Evolutionary conservation across 1,284 basidiomycete genomes (phyloP).

Genomic region (Apiotrichum montevideense): DNA sequence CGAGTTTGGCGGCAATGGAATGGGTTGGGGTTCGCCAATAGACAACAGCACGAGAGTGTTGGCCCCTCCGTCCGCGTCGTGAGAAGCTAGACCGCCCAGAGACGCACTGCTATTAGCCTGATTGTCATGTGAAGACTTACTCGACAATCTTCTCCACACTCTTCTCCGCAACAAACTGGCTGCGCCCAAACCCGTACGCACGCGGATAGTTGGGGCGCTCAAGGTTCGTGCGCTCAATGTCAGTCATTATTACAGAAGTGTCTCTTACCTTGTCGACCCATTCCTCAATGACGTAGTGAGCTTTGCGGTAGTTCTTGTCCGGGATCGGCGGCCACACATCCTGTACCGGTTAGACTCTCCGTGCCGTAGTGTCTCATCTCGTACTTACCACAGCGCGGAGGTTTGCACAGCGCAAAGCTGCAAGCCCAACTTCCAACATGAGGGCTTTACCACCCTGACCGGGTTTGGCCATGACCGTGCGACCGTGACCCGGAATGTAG

Average conservation of each 20-base stretch:
- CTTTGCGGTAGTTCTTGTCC: conserved; percentile 71
- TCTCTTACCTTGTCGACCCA: conserved; percentile 65
- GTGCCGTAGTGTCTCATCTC: background rate
- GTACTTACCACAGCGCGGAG: conserved; percentile 55
- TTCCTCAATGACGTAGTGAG: conserved; percentile 71
- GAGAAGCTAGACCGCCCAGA: conserved; percentile 63
- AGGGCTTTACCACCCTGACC: conserved; percentile 47
- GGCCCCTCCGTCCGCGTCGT: conserved; percentile 64
- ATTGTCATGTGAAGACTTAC: conserved; percentile 20
- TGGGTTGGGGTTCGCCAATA: conserved; percentile 52
- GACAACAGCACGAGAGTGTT: conserved; percentile 72
- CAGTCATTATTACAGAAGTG: background rate
- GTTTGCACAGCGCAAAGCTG: conserved; percentile 66
- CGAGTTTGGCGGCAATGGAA: conserved; percentile 26
- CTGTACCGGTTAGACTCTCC: conserved; percentile 45
- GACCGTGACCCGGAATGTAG: conserved; percentile 42
- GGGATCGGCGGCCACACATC: conserved; percentile 73
- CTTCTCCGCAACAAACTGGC: conserved; percentile 61
- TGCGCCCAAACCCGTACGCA: conserved; percentile 60
- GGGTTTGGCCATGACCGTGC: conserved; percentile 27
- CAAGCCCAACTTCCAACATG: conserved; percentile 72
- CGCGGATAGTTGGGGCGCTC: conserved; percentile 36
- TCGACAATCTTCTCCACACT: conserved; percentile 66
- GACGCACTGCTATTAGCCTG: conserved; percentile 49
- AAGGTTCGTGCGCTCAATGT: conserved; percentile 3